Percentiles rank a stretch among this genome's conserved stretches.
Conservation (phyloP, 495 filamentous ascomycete species). For the Massariosphaeria phaeospora region DNA sequence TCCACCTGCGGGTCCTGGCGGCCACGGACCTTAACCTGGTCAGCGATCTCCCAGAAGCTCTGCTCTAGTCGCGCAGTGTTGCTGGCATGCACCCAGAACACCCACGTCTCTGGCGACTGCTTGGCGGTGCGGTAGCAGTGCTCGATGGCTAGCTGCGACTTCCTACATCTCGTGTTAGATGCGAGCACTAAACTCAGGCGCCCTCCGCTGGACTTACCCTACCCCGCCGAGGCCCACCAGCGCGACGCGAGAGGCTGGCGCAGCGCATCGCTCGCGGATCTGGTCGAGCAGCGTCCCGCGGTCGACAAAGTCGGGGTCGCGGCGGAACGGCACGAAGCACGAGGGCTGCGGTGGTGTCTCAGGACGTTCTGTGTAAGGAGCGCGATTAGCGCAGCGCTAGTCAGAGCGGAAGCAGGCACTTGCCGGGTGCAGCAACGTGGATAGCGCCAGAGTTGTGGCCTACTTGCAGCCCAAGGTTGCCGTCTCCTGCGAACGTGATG, state of each 20-base stretch:
- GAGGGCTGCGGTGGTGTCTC: background rate
- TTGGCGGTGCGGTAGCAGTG: conserved; percentile 43
- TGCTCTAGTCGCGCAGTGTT: conserved; percentile 32
- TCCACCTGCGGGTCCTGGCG: conserved; percentile 38
- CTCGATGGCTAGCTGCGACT: conserved; percentile 53
- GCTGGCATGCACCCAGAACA: conserved; percentile 27
- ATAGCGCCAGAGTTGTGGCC: conserved; percentile 3
- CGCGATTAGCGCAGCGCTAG: background rate
- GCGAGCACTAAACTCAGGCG: background rate
- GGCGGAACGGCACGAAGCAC: conserved; percentile 35
- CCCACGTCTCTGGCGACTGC: conserved; percentile 24
- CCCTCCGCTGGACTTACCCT: conserved; percentile 37
- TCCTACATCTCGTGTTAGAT: conserved; percentile 37
- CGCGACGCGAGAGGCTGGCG: conserved; percentile 27
- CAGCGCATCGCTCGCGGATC: conserved; percentile 35
- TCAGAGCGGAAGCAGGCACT: background rate
- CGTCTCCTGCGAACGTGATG: background rate
- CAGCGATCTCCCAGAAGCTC: conserved; percentile 26
- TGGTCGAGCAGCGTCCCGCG: conserved; percentile 38
- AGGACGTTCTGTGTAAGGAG: background rate
- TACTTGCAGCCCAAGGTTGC: background rate
- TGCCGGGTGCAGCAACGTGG: background rate
- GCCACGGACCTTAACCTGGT: conserved; percentile 13
- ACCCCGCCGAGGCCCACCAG: conserved; percentile 44
- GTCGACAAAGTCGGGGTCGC: conserved; percentile 43